Base-by-base conservation (phyloP, 1,284 basidiomycete genomes). In the Inonotus hispidus region DNA sequence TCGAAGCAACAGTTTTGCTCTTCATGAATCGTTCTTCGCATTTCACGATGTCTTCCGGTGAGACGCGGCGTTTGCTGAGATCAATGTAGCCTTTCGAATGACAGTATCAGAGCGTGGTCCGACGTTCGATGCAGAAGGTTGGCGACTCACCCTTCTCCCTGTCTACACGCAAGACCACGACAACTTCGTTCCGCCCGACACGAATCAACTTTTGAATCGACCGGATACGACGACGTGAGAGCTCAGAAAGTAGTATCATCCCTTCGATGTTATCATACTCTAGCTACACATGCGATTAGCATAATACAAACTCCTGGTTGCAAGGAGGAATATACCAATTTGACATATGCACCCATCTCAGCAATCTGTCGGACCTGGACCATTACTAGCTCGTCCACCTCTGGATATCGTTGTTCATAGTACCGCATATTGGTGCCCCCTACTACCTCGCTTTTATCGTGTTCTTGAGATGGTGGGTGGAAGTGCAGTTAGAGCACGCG, bases 311-410 rank as follows among this genome's bases (percentile, higher is more conserved):
- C 2, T n/a, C 1, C 0, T 25, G 14, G 7, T 3, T n/a, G 41
- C 13, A 11, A 11, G 23, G n/a, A 7, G 1, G 38, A 1, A 37
- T 91, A 69, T 67, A 95, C 93, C 68, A 99, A 83, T 75, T 98
- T 98, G 68, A 99, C 97, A 74, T 99, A 99, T 56, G 97, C 96
- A 60, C 97, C 96, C 95, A 98, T 99, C 76, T 99, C 96, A 63
- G 95, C 95, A 70, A 99, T 99, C 78, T 97, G 93, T 74, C 93
- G 92, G 66, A 99, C 96, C 75, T 98, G 95, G 52, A 98, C 95
- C 95, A 98, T 98, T 74, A 98, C 95, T 64, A 98, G 87, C 75
- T 98, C 93, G 74, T 99, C 96, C 61, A 97, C 92, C 75, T 94
- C 89, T 32, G 88, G 90, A 69, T 90, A 92, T 65, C 84, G 82